These are phyloP conservation scores for Cucurbita pepo DNA, from an alignment of 306 rosid genomes.

Conservation along the genomic window DNA sequence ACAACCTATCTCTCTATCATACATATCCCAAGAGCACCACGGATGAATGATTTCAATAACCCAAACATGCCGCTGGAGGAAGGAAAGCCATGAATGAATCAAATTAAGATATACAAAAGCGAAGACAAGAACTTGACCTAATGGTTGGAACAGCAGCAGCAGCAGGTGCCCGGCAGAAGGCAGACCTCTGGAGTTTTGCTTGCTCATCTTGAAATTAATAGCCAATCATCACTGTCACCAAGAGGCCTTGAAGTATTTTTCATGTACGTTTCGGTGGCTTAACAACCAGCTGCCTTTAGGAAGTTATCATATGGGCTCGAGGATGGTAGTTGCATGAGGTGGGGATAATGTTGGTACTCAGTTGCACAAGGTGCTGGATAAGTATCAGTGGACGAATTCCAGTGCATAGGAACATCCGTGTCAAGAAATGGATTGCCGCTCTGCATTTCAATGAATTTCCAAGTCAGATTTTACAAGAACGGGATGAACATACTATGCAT, in stretches of 20 bases:
- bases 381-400: constrained; percentile 18
- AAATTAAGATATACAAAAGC: background rate
- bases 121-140: background rate
- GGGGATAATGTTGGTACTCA: constrained; percentile 35
- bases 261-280: background rate
- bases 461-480: background rate
- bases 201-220: background rate
- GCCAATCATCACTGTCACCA: background rate
- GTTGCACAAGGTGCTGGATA: constrained; percentile 43
- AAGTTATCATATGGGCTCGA: constrained; percentile 69
- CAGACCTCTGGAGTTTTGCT: background rate
- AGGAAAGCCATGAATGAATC: background rate
- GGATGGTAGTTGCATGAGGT: constrained; percentile 51
- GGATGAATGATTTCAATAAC: background rate
- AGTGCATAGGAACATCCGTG: constrained; percentile 12
- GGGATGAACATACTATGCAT: background rate
- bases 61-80: background rate
- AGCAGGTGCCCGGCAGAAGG: background rate
- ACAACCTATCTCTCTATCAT: background rate
- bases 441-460: constrained; percentile 25
- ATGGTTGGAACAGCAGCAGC: background rate
- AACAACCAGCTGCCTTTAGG: constrained; percentile 74
- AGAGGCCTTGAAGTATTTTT: background rate
- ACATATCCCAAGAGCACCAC: background rate
- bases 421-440: constrained; percentile 50